Evolutionary conservation across 2,329 filamentous ascomycete species (phyloP).

Genomic region (Seiridium cupressi): DNA sequence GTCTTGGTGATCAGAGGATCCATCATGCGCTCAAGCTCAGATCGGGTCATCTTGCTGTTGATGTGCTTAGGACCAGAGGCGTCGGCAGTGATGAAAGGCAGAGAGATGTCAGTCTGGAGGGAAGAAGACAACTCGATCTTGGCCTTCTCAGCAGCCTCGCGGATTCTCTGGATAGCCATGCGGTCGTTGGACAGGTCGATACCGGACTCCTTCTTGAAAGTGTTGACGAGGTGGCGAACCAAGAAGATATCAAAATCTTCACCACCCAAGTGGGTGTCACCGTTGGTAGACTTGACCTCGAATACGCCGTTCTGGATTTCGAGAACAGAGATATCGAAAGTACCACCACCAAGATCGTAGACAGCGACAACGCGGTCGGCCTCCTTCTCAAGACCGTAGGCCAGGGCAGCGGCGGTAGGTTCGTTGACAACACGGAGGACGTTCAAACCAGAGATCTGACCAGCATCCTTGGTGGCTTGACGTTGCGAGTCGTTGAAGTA

Average conservation of each 20-base stretch:
- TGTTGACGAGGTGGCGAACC: conserved; percentile 87
- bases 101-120: conserved; percentile 94
- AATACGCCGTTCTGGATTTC: conserved; percentile 98
- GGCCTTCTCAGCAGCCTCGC: conserved; percentile 97
- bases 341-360: conserved; percentile 98
- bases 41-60: conserved; percentile 88
- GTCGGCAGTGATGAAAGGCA: conserved; percentile 97
- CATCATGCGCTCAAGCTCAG: conserved; percentile 91
- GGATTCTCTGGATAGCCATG: conserved; percentile 99
- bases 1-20: conserved; percentile 85
- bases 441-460: conserved; percentile 93
- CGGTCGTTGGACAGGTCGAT: conserved; percentile 89
- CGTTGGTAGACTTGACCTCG: conserved; percentile 98
- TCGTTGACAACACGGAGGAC: conserved; percentile 98
- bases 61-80: conserved; percentile 97
- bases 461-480: conserved; percentile 97
- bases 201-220: conserved; percentile 95
- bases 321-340: conserved; percentile 97
- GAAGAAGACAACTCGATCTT: conserved; percentile 98
- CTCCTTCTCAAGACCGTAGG: conserved; percentile 95
- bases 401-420: conserved; percentile 91
- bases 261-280: conserved; percentile 97
- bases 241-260: conserved; percentile 97
- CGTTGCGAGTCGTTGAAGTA: conserved; percentile 99
- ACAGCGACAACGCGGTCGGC: conserved; percentile 86